Evolutionary conservation across 2,329 filamentous ascomycete species (phyloP).

Genomic region (Colletotrichum costaricense): DNA sequence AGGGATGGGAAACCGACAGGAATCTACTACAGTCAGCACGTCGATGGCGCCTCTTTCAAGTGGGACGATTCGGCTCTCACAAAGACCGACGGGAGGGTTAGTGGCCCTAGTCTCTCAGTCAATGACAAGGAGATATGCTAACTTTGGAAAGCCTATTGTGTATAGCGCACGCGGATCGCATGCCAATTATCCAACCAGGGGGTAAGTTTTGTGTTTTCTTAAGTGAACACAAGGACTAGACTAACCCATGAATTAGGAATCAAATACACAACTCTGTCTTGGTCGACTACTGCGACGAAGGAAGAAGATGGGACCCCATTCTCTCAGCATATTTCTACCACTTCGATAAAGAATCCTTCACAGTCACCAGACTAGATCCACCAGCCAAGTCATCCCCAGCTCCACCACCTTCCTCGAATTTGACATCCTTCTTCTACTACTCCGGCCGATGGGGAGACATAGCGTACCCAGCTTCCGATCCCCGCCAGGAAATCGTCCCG

Average conservation of each 20-base stretch:
- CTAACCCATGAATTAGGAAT: slow-evolving; percentile 34
- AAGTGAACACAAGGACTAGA: no score
- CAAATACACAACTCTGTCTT: slow-evolving; percentile 47
- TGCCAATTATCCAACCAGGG: slow-evolving; percentile 45
- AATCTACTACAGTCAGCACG: slow-evolving; percentile 44
- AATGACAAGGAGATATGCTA: no score
- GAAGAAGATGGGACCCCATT: slow-evolving; percentile 47
- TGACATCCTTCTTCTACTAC: slow-evolving; percentile 49
- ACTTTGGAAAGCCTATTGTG: slow-evolving; percentile 42
- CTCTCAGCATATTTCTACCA: slow-evolving; percentile 50
- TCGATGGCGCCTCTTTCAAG: slow-evolving; percentile 39
- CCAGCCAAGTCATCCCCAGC: slow-evolving; percentile 5
- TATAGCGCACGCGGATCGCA: slow-evolving; percentile 50
- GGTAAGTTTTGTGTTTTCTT: slow-evolving; percentile 37
- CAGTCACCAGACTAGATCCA: slow-evolving; percentile 36
- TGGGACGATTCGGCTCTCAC: slow-evolving; percentile 44
- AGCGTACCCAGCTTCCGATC: slow-evolving; percentile 44
- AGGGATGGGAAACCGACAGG: slow-evolving; percentile 42
- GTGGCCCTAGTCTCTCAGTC: no score
- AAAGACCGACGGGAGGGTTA: slow-evolving; percentile 38
- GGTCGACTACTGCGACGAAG: slow-evolving; percentile 48
- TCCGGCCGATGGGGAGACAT: slow-evolving; percentile 48
- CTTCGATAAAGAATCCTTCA: slow-evolving; percentile 41
- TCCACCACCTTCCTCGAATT: slow-evolving; percentile 37
- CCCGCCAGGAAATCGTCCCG: slow-evolving; percentile 45